Conservation (phyloP, 257 asterid genomes). For the Mentha longifolia region DNA sequence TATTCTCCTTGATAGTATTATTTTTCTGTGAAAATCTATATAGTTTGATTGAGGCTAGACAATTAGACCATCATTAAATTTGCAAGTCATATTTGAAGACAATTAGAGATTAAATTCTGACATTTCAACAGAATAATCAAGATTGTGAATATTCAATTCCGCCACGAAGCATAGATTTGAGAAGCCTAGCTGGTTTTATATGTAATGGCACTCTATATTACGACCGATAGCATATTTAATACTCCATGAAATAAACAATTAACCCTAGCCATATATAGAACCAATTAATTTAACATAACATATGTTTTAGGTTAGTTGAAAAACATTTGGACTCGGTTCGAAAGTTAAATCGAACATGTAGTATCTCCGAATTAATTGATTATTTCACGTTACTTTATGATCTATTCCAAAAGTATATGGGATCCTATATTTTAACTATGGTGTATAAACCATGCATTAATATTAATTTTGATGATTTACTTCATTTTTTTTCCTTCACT, state of each 20-base stretch:
- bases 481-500: no score
- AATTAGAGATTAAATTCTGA: background rate
- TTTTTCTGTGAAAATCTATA: background rate
- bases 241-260: background rate
- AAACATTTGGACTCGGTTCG: no score
- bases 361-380: no score
- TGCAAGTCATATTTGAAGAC: conserved; percentile 4
- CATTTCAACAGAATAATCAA: conserved; percentile 18
- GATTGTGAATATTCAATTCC: conserved; percentile 29
- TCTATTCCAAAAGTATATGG: no score
- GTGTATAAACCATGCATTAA: no score
- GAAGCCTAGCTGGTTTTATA: background rate
- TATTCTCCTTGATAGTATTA: conserved; percentile 30
- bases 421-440: no score
- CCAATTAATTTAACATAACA: background rate
- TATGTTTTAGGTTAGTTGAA: background rate
- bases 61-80: background rate
- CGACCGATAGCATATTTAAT: background rate
- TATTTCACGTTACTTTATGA: no score
- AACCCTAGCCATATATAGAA: background rate
- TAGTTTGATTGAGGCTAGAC: background rate
- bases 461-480: no score
- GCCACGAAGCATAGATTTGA: conserved; percentile 33
- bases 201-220: background rate
- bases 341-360: no score